Percentiles rank a stretch among this genome's conserved stretches.
Conservation (phyloP, 1,284 basidiomycete genomes). For the Irpex sp. region DNA sequence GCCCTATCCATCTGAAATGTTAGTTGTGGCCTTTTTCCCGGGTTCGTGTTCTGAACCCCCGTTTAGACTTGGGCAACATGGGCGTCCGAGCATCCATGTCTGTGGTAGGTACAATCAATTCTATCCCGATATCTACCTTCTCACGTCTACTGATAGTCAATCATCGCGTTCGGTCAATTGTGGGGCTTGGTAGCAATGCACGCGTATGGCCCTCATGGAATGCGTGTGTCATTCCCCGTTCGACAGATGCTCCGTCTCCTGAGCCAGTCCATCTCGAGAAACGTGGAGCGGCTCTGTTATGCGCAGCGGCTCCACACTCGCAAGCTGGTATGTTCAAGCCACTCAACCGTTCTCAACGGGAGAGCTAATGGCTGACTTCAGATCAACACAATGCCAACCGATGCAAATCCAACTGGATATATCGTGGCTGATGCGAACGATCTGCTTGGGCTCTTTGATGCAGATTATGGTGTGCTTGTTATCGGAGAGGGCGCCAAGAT, state of each 20-base stretch:
- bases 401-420: constrained; percentile 76
- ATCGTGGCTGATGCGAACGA: constrained; percentile 88
- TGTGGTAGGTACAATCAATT: constrained; percentile 46
- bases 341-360: not conserved
- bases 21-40: constrained; percentile 18
- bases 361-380: constrained; percentile 21
- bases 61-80: constrained; percentile 74
- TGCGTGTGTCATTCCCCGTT: constrained; percentile 84
- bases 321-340: constrained; percentile 50
- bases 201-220: constrained; percentile 75
- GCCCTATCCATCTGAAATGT: constrained; percentile 87
- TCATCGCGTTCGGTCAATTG: constrained; percentile 79
- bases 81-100: constrained; percentile 82
- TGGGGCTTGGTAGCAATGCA: constrained; percentile 89
- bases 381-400: constrained; percentile 78
- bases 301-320: constrained; percentile 75
- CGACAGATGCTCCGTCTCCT: constrained; percentile 80
- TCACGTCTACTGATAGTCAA: constrained; percentile 46
- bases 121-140: not conserved
- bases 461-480: constrained; percentile 81
- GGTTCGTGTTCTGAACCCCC: constrained; percentile 6
- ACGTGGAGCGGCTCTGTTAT: constrained; percentile 82
- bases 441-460: constrained; percentile 78
- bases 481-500: constrained; percentile 88
- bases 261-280: constrained; percentile 80